These are phyloP conservation scores for Venturia nashicola DNA, from an alignment of 2,329 filamentous ascomycete species.

Conservation along the genomic window DNA sequence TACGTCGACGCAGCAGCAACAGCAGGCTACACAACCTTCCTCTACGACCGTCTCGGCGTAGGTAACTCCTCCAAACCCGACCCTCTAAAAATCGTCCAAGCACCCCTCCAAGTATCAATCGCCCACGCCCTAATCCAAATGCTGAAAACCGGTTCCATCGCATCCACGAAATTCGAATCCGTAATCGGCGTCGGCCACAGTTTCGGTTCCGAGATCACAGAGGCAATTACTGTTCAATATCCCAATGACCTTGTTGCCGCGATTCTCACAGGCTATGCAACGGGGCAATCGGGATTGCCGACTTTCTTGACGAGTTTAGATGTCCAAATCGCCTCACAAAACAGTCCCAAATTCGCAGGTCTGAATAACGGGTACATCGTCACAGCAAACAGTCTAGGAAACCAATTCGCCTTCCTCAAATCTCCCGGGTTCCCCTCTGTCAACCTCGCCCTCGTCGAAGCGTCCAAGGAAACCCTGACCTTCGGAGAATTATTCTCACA, in stretches of 20 bases:
- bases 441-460: slow-evolving; percentile 16
- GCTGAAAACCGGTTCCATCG: slow-evolving; percentile 19
- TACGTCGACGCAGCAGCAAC: slow-evolving; percentile 29
- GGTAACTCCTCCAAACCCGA: slow-evolving; percentile 18
- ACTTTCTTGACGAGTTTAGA: slow-evolving; percentile 14
- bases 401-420: slow-evolving; percentile 21
- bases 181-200: slow-evolving; percentile 30
- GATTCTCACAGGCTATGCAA: slow-evolving; percentile 26
- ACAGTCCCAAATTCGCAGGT: slow-evolving; percentile 18
- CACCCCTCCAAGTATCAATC: slow-evolving; percentile 24
- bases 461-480: slow-evolving; percentile 18
- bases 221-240: slow-evolving; percentile 21
- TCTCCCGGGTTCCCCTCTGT: slow-evolving; percentile 18
- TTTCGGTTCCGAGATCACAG: slow-evolving; percentile 24
- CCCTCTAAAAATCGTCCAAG: slow-evolving; percentile 25
- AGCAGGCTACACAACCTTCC: slow-evolving; percentile 27
- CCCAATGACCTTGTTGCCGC: slow-evolving; percentile 23
- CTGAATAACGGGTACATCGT: slow-evolving; percentile 19
- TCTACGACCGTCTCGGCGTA: slow-evolving; percentile 30
- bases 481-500: slow-evolving; percentile 17
- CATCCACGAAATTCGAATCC: slow-evolving; percentile 19
- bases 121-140: slow-evolving; percentile 20
- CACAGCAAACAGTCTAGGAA: slow-evolving; percentile 13
- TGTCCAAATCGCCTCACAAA: slow-evolving; percentile 15
- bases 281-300: slow-evolving; percentile 13